phyloP scores from a whole-genome alignment of 495 filamentous ascomycete species.

The Filosporella fistucella region DNA sequence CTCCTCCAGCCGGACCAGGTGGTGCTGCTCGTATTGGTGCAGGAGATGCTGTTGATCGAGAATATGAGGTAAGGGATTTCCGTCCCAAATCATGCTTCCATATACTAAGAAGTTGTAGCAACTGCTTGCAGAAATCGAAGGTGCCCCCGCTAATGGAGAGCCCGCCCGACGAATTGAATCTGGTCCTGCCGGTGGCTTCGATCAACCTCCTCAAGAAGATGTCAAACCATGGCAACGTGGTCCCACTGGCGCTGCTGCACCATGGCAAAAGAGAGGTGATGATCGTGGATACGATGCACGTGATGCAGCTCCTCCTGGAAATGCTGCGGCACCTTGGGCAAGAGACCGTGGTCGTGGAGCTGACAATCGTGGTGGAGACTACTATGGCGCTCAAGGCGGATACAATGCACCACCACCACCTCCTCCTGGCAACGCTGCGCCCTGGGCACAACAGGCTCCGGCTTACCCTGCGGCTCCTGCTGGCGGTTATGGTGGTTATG shows the following conservation, averaged over 20 bases:
- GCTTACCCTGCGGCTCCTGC: slow-evolving; percentile 33
- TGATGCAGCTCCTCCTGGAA: slow-evolving; percentile 22
- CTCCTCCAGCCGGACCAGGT: slow-evolving; percentile 25
- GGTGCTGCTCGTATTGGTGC: slow-evolving; percentile 56
- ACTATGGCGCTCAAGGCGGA: slow-evolving; percentile 42
- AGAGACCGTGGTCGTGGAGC: slow-evolving; percentile 50
- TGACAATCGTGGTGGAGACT: slow-evolving; percentile 34
- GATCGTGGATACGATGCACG: slow-evolving; percentile 29
- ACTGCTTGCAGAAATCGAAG: slow-evolving; percentile 96
- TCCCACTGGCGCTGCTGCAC: slow-evolving; percentile 82
- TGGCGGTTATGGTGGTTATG: slow-evolving; percentile 35
- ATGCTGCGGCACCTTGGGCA: slow-evolving; percentile 45
- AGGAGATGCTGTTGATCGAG: slow-evolving; percentile 86
- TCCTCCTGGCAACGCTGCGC: slow-evolving; percentile 51
- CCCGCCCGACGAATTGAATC: slow-evolving; percentile 82
- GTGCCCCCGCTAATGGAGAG: slow-evolving; percentile 59
- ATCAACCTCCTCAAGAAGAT: slow-evolving; percentile 38
- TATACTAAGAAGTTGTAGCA: slow-evolving; percentile 55
- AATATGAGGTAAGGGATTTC: slow-evolving; percentile 72
- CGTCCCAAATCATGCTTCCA: not conserved
- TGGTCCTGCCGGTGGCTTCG: slow-evolving; percentile 56
- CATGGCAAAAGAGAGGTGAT: slow-evolving; percentile 51
- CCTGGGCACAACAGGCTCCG: slow-evolving; percentile 57
- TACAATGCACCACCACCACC: slow-evolving; percentile 28
- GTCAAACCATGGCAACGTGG: slow-evolving; percentile 89